phyloP scores from a whole-genome alignment of 2,329 filamentous ascomycete genomes.

The Colletotrichum tropicicola region DNA sequence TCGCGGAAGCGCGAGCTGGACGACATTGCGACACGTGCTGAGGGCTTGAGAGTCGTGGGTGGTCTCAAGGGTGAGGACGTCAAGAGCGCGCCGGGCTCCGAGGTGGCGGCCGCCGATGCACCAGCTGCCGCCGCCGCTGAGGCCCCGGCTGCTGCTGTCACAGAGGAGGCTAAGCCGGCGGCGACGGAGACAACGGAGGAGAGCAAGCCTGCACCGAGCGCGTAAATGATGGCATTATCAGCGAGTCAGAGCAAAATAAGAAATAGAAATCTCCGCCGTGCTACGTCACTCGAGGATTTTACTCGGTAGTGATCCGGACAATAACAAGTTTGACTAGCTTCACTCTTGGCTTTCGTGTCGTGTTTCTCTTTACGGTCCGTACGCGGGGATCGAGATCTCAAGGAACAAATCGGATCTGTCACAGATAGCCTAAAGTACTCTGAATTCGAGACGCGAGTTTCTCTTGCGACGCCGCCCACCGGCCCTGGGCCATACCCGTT shows the following conservation, averaged over 20 bases:
- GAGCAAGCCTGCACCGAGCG: conserved; percentile 24
- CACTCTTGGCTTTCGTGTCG: no score
- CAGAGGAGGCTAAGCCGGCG: conserved; percentile 12
- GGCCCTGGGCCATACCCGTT: no score
- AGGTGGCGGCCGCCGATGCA: conserved; percentile 25
- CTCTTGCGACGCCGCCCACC: no score
- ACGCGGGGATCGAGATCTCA: no score
- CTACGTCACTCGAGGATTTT: not conserved
- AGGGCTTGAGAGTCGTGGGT: conserved; percentile 55
- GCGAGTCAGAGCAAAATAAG: conserved; percentile 9
- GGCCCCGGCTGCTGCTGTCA: conserved; percentile 3
- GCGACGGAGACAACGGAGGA: conserved; percentile 23
- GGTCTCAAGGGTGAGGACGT: conserved; percentile 54
- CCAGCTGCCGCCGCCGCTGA: conserved; percentile 10
- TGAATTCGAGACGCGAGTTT: no score
- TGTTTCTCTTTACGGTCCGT: no score
- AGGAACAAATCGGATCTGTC: no score
- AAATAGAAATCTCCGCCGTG: not conserved
- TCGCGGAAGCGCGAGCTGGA: conserved; percentile 54
- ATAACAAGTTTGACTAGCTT: no score
- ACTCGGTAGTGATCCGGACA: no score
- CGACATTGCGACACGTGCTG: conserved; percentile 50
- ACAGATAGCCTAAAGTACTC: no score
- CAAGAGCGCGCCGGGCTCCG: conserved; percentile 35
- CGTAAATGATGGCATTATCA: conserved; percentile 3